Evolutionary conservation across 495 filamentous ascomycete genomes (phyloP).

Genomic region (Oidiodendron maius): DNA sequence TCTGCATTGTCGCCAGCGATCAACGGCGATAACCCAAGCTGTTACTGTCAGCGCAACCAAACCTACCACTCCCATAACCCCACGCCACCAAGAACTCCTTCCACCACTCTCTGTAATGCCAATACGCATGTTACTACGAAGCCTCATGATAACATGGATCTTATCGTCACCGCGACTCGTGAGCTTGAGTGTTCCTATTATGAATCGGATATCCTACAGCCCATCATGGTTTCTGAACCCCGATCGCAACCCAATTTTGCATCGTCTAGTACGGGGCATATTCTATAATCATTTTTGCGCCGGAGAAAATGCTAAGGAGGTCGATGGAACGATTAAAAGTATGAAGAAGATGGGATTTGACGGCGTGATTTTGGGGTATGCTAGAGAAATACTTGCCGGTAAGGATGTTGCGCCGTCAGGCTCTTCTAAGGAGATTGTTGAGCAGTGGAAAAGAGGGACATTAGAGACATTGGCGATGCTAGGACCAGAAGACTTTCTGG

Average conservation of each 20-base stretch:
- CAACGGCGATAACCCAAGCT: no score
- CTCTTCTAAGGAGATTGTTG: background rate
- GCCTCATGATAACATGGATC: background rate
- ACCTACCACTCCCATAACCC: background rate
- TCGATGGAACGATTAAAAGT: slow-evolving; percentile 48
- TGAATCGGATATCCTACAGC: slow-evolving; percentile 53
- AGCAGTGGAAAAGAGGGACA: slow-evolving; percentile 65
- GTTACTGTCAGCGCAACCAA: no score
- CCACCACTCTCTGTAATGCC: background rate
- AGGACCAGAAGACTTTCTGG: slow-evolving; percentile 74
- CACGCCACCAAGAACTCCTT: background rate
- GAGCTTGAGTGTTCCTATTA: background rate
- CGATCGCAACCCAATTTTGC: slow-evolving; percentile 50
- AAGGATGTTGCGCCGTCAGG: background rate
- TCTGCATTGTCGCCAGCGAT: no score
- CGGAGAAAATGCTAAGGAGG: slow-evolving; percentile 59
- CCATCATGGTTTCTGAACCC: slow-evolving; percentile 51
- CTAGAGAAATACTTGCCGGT: slow-evolving; percentile 55
- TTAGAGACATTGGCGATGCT: slow-evolving; percentile 71
- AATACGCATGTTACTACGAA: background rate
- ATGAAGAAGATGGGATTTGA: slow-evolving; percentile 63
- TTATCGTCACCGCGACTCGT: background rate
- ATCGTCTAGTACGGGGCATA: slow-evolving; percentile 60
- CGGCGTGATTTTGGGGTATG: slow-evolving; percentile 76
- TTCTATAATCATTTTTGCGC: slow-evolving; percentile 86